phyloP scores from a whole-genome alignment of 176 grass and related monocot genomes.

The Zoysia japonica region DNA sequence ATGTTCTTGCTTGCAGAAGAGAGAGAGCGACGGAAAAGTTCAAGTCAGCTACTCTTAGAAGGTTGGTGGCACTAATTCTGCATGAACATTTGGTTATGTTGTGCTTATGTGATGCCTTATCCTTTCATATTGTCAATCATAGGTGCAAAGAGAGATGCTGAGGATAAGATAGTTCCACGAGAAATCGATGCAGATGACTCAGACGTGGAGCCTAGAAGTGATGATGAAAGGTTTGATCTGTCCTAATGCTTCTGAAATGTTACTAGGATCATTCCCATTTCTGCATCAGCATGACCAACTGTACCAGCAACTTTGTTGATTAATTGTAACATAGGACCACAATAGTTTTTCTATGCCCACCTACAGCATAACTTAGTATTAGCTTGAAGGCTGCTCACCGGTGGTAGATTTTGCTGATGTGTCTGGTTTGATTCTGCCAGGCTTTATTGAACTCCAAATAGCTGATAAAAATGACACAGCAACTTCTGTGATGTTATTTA shows the following conservation, averaged over 20 bases:
- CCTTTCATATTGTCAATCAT: constrained; percentile 32
- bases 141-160: constrained; percentile 77
- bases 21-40: constrained; percentile 76
- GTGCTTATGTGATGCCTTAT: background rate
- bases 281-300: background rate
- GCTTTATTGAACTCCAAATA: background rate
- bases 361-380: background rate
- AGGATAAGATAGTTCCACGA: constrained; percentile 88
- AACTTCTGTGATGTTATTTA: background rate
- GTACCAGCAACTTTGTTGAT: background rate
- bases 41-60: constrained; percentile 76
- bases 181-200: constrained; percentile 92
- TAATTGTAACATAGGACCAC: background rate
- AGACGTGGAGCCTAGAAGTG: constrained; percentile 70
- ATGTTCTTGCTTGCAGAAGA: constrained; percentile 63
- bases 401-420: background rate
- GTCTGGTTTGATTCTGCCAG: background rate
- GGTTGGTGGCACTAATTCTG: constrained; percentile 39
- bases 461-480: background rate
- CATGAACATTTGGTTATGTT: background rate
- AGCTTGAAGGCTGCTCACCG: background rate
- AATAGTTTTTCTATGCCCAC: background rate
- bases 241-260: background rate
- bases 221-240: constrained; percentile 61
- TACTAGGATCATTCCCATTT: background rate